Percentiles rank a stretch among this genome's conserved stretches.
Evolutionary conservation across 805 yeast species (phyloP).

Genomic region (Cyberlindnera samutprakarnensis): DNA sequence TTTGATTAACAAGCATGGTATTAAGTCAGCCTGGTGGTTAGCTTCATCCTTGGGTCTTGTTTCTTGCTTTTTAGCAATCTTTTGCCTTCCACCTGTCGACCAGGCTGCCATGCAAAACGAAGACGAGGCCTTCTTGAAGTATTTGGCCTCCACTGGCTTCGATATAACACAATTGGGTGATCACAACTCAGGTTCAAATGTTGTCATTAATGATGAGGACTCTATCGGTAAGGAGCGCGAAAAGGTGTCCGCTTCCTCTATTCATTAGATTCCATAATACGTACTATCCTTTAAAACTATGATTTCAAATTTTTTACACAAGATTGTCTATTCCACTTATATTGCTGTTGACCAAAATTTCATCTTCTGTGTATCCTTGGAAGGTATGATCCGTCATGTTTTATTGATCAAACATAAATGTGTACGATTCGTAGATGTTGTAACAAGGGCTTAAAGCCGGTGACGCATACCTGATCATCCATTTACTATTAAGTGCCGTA

Average conservation of each 20-base stretch:
- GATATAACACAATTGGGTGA: slow-evolving; percentile 53
- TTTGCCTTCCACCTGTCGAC: slow-evolving; percentile 72
- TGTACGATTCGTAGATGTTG: no score
- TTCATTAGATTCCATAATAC: not conserved
- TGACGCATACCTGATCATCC: no score
- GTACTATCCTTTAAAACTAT: no score
- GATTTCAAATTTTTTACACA: no score
- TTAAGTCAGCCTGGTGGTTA: slow-evolving; percentile 74
- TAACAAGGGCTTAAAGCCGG: no score
- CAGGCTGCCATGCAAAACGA: slow-evolving; percentile 78
- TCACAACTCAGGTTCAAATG: slow-evolving; percentile 6
- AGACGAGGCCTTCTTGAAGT: slow-evolving; percentile 63
- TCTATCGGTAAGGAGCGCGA: slow-evolving; percentile 1
- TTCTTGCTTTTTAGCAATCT: slow-evolving; percentile 60
- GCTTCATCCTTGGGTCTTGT: slow-evolving; percentile 71
- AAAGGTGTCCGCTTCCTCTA: not conserved
- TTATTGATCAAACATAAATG: no score
- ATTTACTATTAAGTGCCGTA: no score
- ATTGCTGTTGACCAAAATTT: no score
- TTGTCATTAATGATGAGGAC: slow-evolving; percentile 1
- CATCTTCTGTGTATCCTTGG: no score
- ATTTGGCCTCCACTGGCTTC: slow-evolving; percentile 61
- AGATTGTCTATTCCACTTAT: no score
- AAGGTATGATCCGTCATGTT: no score
- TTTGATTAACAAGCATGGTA: slow-evolving; percentile 59